Evolutionary conservation across 1,284 basidiomycete species (phyloP), one percentile per base, ranked within the genome.

Genomic region (Irpex rosettiformis): DNA sequence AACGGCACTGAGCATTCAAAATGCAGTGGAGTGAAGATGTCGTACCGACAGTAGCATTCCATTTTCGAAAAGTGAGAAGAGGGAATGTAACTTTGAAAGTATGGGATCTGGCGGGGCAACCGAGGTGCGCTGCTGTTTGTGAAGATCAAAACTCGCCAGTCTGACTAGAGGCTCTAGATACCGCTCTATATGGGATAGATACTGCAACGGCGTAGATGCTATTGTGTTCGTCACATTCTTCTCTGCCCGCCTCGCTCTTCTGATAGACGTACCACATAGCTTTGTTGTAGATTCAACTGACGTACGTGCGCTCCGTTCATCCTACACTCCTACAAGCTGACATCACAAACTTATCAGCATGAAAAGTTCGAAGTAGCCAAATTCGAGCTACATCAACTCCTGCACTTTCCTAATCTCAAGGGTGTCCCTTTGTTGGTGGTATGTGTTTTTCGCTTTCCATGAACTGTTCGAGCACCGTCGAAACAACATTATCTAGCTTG

Each of bases 31-130:
- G 89, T 58, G 93, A 96, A 75, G 94, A 96, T 60, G 93, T 96
- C 37, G 93, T 95, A 0, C 95, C 95, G 0, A 98, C 95, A 0
- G 91, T 97, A 21, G 92, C 94, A 8, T 97, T 94, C 79, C 95
- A 95, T 68, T 86, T 93, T 69, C 82, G 87, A 22, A 88, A 86
- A 72, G 86, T 97, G 18, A 81, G 89, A 62, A 94, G 92, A 65
- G 94, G 94, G 3, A 96, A 94, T 63, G 87, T 96, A 1, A 94
- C 91, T 0, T 79, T 98, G 72, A 96, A 94, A 73, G 86, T 98
- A 52, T 98, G 95, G 95, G 95, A 97, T 72, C 92, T 97, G 62
- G 94, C 53, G 54, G 57, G 57, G 4, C 59, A 58, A 51, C 57
- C 58, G 24, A 53, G 51, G 57, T 54, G 18, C 18, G 40, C 7